phyloP scores from a whole-genome alignment of 495 filamentous ascomycete genomes.

The Pyrenula massariospora region DNA sequence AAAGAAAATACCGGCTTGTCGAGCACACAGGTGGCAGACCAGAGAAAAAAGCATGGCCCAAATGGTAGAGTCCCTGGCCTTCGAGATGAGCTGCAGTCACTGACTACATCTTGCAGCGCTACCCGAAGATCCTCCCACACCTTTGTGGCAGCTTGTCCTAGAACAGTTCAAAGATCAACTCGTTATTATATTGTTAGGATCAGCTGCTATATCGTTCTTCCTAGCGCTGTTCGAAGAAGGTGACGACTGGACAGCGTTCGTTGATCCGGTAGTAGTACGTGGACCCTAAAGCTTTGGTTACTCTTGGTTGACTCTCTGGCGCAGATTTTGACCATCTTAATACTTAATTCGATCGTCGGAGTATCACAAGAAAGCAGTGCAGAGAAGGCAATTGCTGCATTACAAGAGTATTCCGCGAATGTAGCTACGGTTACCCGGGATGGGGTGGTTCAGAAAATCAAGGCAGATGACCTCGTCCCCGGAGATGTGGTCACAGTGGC shows the following conservation, averaged over 20 bases:
- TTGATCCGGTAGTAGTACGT: constrained; percentile 82
- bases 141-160: constrained; percentile 87
- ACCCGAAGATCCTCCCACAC: constrained; percentile 93
- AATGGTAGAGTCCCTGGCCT: constrained; percentile 54
- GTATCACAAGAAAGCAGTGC: constrained; percentile 98
- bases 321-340: constrained; percentile 91
- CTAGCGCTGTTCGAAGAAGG: constrained; percentile 88
- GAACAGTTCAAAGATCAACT: constrained; percentile 99
- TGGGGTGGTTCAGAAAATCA: constrained; percentile 64
- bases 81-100: neutral
- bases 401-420: constrained; percentile 98
- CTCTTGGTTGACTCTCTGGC: constrained; percentile 6
- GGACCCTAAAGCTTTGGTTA: neutral
- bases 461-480: constrained; percentile 91
- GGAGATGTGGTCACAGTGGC: constrained; percentile 85
- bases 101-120: constrained; percentile 47
- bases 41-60: constrained; percentile 59
- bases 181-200: constrained; percentile 87
- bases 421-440: constrained; percentile 85
- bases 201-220: constrained; percentile 88
- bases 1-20: constrained; percentile 56
- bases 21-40: constrained; percentile 50
- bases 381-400: constrained; percentile 94
- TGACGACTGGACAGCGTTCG: constrained; percentile 94
- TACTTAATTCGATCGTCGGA: constrained; percentile 93